Evolutionary conservation across 78 protist species (phyloP).

Genomic region (Dictyostelium capitatum): DNA sequence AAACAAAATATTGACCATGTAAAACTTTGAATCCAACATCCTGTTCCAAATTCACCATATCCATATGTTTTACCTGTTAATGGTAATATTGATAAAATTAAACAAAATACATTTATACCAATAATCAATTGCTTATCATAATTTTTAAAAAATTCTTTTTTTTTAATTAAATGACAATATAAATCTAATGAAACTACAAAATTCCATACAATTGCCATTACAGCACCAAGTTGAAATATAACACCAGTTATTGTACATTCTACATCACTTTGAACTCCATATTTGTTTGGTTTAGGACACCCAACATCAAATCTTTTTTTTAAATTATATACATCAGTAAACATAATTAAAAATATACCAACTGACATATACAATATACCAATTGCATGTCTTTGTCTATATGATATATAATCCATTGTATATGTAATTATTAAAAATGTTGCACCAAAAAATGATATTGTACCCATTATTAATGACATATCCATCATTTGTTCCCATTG

Average conservation of each 20-base stretch:
- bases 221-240: conserved; percentile 45
- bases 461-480: background rate
- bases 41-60: background rate
- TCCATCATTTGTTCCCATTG: background rate
- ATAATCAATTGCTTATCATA: background rate
- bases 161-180: background rate
- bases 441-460: background rate
- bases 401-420: background rate
- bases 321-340: conserved; percentile 2
- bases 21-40: conserved; percentile 13
- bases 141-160: background rate
- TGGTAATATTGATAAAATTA: conserved; percentile 7
- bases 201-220: background rate
- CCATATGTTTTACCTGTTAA: background rate
- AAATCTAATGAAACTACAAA: background rate
- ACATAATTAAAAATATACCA: conserved; percentile 14
- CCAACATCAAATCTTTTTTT: background rate
- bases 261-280: background rate
- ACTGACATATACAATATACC: background rate
- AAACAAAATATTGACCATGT: conserved; percentile 4
- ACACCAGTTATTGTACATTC: conserved; percentile 19
- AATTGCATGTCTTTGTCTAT: background rate
- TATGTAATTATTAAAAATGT: background rate
- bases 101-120: background rate
- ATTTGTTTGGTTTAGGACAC: background rate